Evolutionary conservation across 1,284 basidiomycete species (phyloP).

Genomic region (Ustilago bromivora): DNA sequence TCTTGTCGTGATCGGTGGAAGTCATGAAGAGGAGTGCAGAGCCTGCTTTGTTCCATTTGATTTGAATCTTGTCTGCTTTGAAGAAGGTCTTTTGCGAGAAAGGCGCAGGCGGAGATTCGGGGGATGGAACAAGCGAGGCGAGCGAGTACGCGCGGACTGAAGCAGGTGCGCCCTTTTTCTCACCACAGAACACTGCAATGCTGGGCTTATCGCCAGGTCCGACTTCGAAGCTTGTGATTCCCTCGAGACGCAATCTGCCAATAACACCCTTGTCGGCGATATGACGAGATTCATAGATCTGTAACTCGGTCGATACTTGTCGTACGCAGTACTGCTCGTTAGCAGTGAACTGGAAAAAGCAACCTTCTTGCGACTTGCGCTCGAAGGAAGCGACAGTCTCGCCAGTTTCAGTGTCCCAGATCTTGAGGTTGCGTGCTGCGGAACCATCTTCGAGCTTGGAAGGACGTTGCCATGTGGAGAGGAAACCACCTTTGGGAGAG

Average conservation of each 20-base stretch:
- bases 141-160: constrained; percentile 87
- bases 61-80: constrained; percentile 91
- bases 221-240: constrained; percentile 79
- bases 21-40: constrained; percentile 81
- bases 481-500: constrained; percentile 89
- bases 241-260: constrained; percentile 85
- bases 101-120: constrained; percentile 75
- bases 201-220: constrained; percentile 86
- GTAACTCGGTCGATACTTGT: constrained; percentile 84
- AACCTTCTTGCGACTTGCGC: constrained; percentile 84
- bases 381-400: constrained; percentile 83
- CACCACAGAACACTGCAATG: constrained; percentile 88
- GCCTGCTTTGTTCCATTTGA: constrained; percentile 97
- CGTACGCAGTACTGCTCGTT: constrained; percentile 90
- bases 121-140: constrained; percentile 75
- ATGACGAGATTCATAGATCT: constrained; percentile 81
- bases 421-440: constrained; percentile 83
- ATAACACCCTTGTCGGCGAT: constrained; percentile 83
- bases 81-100: constrained; percentile 84
- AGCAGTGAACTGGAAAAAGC: constrained; percentile 84
- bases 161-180: constrained; percentile 97
- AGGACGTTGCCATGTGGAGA: constrained; percentile 94
- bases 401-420: constrained; percentile 85
- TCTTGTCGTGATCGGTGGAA: constrained; percentile 95
- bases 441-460: constrained; percentile 80